These are phyloP conservation scores for Cyclostephanos tholiformis DNA, from an alignment of 108 stramenopile species.

Conservation along the genomic window DNA sequence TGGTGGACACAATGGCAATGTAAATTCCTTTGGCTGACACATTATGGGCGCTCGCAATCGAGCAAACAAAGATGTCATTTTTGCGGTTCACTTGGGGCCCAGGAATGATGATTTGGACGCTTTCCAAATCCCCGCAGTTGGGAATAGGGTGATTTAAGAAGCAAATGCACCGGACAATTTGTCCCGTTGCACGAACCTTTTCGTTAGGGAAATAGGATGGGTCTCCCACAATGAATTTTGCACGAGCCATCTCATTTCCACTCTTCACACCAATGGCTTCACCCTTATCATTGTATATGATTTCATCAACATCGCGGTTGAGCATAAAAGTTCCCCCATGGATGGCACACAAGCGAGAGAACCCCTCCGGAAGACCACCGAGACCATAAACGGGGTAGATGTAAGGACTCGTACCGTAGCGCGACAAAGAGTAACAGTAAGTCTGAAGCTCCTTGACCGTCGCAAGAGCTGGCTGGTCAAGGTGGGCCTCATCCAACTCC, in stretches of 20 bases:
- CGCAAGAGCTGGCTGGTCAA: slow-evolving; percentile 88
- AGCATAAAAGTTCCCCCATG: slow-evolving; percentile 99
- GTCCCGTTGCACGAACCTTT: slow-evolving; percentile 80
- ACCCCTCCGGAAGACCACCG: slow-evolving; percentile 98
- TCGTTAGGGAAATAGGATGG: slow-evolving; percentile 94
- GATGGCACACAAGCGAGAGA: slow-evolving; percentile 98
- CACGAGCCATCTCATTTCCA: slow-evolving; percentile 94
- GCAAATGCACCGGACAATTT: slow-evolving; percentile 97
- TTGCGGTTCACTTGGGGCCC: slow-evolving; percentile 93
- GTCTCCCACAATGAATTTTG: slow-evolving; percentile 96
- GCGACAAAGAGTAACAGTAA: slow-evolving; percentile 91
- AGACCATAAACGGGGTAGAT: slow-evolving; percentile 99
- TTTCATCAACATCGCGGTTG: slow-evolving; percentile 96
- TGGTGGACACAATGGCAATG: slow-evolving; percentile 97
- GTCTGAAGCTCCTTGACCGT: slow-evolving; percentile 91
- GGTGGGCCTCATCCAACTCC: slow-evolving; percentile 91
- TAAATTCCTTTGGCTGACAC: slow-evolving; percentile 90
- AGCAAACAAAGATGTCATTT: slow-evolving; percentile 98
- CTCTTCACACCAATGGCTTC: slow-evolving; percentile 90
- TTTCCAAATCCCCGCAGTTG: slow-evolving; percentile 88
- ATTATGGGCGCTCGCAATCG: slow-evolving; percentile 72
- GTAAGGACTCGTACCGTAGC: slow-evolving; percentile 97
- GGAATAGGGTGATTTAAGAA: slow-evolving; percentile 96
- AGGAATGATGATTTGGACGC: slow-evolving; percentile 98
- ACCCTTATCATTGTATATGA: slow-evolving; percentile 86